These are phyloP conservation scores for Kluyveromyces siamensis DNA, from an alignment of 805 yeast species.

Conservation along the genomic window DNA sequence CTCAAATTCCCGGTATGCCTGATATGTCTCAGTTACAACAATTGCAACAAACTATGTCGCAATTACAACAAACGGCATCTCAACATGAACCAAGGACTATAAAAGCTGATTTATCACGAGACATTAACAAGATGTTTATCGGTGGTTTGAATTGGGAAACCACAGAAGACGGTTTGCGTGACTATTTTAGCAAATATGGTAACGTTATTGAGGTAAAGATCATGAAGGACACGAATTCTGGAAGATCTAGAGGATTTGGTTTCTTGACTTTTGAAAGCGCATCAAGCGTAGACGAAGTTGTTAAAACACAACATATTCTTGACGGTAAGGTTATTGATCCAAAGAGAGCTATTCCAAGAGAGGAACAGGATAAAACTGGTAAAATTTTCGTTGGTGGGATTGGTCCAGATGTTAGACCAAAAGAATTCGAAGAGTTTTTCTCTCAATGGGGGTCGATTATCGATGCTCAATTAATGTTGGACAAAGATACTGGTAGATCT, in stretches of 20 bases:
- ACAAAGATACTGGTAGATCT: constrained; percentile 93
- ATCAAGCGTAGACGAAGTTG: constrained; percentile 76
- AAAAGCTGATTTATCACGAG: constrained; percentile 50
- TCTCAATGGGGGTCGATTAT: constrained; percentile 83
- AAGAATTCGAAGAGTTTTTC: constrained; percentile 79
- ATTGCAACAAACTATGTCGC: constrained; percentile 28
- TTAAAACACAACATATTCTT: constrained; percentile 75
- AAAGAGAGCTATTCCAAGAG: constrained; percentile 93
- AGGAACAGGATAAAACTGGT: constrained; percentile 94
- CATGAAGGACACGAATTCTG: constrained; percentile 83
- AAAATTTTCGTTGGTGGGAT: constrained; percentile 97
- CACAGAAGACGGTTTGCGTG: constrained; percentile 73
- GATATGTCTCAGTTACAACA: constrained; percentile 16
- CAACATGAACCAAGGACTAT: constrained; percentile 20
- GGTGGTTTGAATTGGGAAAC: constrained; percentile 99
- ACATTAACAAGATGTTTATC: constrained; percentile 85
- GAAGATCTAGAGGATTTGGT: constrained; percentile 92
- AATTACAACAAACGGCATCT: constrained; percentile 17
- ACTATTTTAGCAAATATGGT: constrained; percentile 82
- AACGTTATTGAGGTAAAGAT: constrained; percentile 81
- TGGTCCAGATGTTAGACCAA: constrained; percentile 86
- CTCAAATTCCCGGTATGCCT: constrained; percentile 13
- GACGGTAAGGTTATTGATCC: constrained; percentile 98
- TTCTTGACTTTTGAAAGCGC: constrained; percentile 80
- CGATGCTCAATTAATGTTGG: constrained; percentile 95